These are phyloP conservation scores for Clarireedia homoeocarpa DNA, from an alignment of 2,329 filamentous ascomycete species.

Conservation along the genomic window DNA sequence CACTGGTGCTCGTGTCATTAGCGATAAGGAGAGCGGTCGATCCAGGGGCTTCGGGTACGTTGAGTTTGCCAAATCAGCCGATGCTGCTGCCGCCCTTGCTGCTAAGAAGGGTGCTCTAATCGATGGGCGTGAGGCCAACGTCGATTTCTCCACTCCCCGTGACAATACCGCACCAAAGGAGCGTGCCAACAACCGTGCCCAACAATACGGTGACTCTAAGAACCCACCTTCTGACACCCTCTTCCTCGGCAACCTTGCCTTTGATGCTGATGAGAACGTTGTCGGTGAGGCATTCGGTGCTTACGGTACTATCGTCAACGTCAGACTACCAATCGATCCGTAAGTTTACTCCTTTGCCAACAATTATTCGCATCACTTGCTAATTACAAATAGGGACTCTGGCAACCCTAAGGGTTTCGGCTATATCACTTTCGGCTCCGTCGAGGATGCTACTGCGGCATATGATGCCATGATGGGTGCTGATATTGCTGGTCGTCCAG, in stretches of 20 bases:
- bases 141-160: conserved; percentile 61
- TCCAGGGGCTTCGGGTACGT: conserved; percentile 71
- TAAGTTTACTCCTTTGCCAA: conserved; percentile 22
- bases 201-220: conserved; percentile 54
- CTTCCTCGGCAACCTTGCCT: conserved; percentile 66
- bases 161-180: conserved; percentile 40
- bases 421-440: conserved; percentile 60
- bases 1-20: conserved; percentile 56
- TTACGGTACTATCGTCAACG: conserved; percentile 54
- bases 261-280: conserved; percentile 57
- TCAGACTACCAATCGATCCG: conserved; percentile 63
- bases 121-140: conserved; percentile 59
- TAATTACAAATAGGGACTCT: conserved; percentile 39
- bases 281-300: conserved; percentile 56
- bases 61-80: conserved; percentile 53
- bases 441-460: conserved; percentile 60
- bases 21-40: conserved; percentile 56
- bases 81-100: conserved; percentile 55
- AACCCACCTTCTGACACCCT: conserved; percentile 60
- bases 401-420: conserved; percentile 66
- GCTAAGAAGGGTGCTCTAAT: conserved; percentile 57
- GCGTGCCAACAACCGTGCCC: conserved; percentile 42
- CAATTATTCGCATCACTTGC: conserved; percentile 19
- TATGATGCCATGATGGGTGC: conserved; percentile 54
- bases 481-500: conserved; percentile 54